Conservation (phyloP, 371 early-diverging fungal genomes). For the Mucor mucedo region DNA sequence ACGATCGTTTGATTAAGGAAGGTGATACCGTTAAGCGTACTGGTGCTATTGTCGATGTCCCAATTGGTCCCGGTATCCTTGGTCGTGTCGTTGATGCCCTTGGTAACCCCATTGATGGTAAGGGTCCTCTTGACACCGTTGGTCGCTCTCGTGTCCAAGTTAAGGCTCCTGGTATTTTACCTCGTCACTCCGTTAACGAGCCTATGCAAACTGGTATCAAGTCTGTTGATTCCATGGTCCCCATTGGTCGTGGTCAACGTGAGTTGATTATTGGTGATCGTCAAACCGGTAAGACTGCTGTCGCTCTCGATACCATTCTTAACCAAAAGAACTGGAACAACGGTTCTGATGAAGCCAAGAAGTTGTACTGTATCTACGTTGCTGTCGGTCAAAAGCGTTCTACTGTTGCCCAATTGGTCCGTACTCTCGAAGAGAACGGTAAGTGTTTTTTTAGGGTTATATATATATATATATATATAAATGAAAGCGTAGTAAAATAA, state of each 20-base stretch:
- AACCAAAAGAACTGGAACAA: slow-evolving; percentile 97
- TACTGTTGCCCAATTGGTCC: slow-evolving; percentile 96
- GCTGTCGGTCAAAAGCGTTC: slow-evolving; percentile 98
- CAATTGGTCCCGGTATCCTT: slow-evolving; percentile 88
- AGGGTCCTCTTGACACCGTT: slow-evolving; percentile 88
- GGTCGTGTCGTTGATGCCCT: slow-evolving; percentile 97
- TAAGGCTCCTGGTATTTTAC: slow-evolving; percentile 98
- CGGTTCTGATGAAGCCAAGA: slow-evolving; percentile 50
- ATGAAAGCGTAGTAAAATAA: background rate
- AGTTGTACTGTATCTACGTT: slow-evolving; percentile 96
- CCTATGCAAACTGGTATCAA: slow-evolving; percentile 99
- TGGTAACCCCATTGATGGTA: slow-evolving; percentile 98
- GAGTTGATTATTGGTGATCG: slow-evolving; percentile 98
- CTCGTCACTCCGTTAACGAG: slow-evolving; percentile 95
- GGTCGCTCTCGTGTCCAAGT: slow-evolving; percentile 90
- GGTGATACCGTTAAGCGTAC: slow-evolving; percentile 98
- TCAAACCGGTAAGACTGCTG: slow-evolving; percentile 97
- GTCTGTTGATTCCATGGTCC: slow-evolving; percentile 98
- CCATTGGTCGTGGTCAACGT: slow-evolving; percentile 98
- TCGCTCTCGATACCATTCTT: slow-evolving; percentile 94
- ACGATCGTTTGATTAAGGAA: slow-evolving; percentile 90
- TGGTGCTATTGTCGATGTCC: slow-evolving; percentile 95
- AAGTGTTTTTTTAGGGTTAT: slow-evolving; percentile 1
- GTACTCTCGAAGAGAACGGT: slow-evolving; percentile 91
- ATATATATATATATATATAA: too few species aligned